A percentile compares a stretch with the other conserved stretches of the same genome.
These are phyloP conservation scores for Actinomortierella wolfii DNA, from an alignment of 371 early-diverging fungal species.

Conservation along the genomic window DNA sequence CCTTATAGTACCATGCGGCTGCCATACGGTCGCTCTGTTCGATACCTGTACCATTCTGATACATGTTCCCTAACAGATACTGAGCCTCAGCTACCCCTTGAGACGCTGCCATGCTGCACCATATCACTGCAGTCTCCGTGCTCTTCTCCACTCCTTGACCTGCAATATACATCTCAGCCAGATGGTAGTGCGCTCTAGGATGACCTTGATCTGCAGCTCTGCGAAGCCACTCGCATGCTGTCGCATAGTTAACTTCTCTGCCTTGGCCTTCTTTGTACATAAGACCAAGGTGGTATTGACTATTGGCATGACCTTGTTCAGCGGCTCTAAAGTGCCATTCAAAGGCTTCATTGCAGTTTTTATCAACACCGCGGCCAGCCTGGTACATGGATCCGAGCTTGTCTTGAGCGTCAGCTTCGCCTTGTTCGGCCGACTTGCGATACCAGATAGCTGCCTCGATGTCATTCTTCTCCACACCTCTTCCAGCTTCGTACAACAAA, in stretches of 20 bases:
- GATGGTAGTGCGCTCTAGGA: constrained; percentile 77
- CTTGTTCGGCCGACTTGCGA: constrained; percentile 65
- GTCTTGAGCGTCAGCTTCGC: constrained; percentile 78
- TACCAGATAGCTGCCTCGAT: constrained; percentile 73
- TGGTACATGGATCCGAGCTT: constrained; percentile 78
- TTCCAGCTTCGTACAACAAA: constrained; percentile 79
- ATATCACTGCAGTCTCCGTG: constrained; percentile 62
- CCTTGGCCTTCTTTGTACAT: constrained; percentile 88
- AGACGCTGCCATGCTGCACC: constrained; percentile 78
- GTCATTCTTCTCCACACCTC: constrained; percentile 68
- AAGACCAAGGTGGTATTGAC: constrained; percentile 80
- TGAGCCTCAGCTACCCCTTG: constrained; percentile 87
- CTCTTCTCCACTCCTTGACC: constrained; percentile 71
- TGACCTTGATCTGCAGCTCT: constrained; percentile 71
- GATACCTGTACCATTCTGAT: constrained; percentile 82
- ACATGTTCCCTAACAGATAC: constrained; percentile 86
- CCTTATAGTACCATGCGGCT: constrained; percentile 68
- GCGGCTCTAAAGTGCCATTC: constrained; percentile 78
- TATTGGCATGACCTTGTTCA: constrained; percentile 70
- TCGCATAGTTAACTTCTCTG: constrained; percentile 56
- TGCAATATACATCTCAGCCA: constrained; percentile 79
- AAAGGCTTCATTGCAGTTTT: constrained; percentile 58
- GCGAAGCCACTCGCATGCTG: constrained; percentile 74
- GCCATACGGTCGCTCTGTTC: constrained; percentile 64
- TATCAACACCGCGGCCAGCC: constrained; percentile 72